Evolutionary conservation across 768 basidiomycete genomes (phyloP).

Genomic region (Russula abietina): DNA sequence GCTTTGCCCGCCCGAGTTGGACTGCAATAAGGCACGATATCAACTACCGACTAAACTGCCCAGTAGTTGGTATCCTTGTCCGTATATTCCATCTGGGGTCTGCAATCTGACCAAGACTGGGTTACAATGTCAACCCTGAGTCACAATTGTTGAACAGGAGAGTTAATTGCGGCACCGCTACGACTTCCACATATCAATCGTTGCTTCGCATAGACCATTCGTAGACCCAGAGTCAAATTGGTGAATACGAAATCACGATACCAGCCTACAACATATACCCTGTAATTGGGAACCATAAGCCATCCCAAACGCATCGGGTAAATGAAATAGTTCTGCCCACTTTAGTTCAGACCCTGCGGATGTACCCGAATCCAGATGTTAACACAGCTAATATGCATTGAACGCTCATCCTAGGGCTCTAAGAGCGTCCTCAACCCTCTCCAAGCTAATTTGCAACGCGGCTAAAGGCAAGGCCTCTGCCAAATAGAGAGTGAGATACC

Average conservation of each 20-base stretch:
- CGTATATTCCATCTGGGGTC: background rate
- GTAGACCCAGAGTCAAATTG: background rate
- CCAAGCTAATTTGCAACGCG: conserved; percentile 21
- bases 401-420: background rate
- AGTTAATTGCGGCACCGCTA: background rate
- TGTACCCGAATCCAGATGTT: background rate
- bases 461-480: conserved; percentile 21
- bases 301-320: background rate
- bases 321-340: background rate
- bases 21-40: background rate
- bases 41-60: background rate
- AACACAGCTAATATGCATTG: background rate
- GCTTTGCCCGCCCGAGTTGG: background rate
- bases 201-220: no score
- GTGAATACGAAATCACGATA: background rate
- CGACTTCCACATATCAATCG: no score
- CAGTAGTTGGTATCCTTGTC: conserved; percentile 4
- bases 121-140: background rate
- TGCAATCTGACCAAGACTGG: background rate
- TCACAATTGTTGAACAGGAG: background rate
- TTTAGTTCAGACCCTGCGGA: background rate
- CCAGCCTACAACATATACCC: background rate
- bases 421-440: conserved; percentile 24
- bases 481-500: conserved; percentile 22
- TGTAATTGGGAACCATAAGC: background rate